phyloP scores from a whole-genome alignment of 306 rosid genomes.

The Dryas octopetala region DNA sequence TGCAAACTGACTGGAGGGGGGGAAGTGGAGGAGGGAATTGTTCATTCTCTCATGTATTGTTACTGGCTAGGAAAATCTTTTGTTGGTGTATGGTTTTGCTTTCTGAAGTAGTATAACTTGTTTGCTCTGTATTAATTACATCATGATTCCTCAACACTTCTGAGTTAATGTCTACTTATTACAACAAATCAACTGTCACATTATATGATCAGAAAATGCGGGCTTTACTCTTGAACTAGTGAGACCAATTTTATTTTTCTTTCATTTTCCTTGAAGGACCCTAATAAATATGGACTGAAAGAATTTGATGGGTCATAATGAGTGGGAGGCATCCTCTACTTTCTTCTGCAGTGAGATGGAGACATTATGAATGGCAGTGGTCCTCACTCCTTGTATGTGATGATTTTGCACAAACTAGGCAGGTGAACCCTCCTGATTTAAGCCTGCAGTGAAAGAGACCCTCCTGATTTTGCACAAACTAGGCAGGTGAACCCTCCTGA shows the following conservation, averaged over 20 bases:
- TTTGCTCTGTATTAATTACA: slow-evolving; percentile 4
- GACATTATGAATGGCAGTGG: too few relatives aligned
- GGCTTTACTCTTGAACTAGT: too few relatives aligned
- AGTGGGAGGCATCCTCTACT: background rate
- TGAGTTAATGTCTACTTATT: too few relatives aligned
- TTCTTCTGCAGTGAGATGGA: too few relatives aligned
- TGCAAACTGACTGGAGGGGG: slow-evolving; percentile 20
- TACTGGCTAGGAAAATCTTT: background rate
- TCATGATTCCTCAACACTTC: background rate
- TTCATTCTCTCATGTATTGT: slow-evolving; percentile 72
- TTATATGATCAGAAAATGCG: too few relatives aligned
- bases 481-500: too few relatives aligned
- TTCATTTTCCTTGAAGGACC: background rate
- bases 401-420: too few relatives aligned
- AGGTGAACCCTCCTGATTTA: too few relatives aligned
- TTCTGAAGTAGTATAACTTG: background rate
- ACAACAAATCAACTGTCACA: too few relatives aligned
- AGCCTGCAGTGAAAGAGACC: too few relatives aligned
- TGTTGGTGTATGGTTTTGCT: background rate
- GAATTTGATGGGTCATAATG: slow-evolving; percentile 4
- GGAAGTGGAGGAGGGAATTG: slow-evolving; percentile 58
- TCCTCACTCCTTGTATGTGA: too few relatives aligned
- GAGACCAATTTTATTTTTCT: background rate
- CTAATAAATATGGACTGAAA: background rate
- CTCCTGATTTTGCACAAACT: too few relatives aligned